Conservation (phyloP, 768 basidiomycete species). For the Suillus americanus region DNA sequence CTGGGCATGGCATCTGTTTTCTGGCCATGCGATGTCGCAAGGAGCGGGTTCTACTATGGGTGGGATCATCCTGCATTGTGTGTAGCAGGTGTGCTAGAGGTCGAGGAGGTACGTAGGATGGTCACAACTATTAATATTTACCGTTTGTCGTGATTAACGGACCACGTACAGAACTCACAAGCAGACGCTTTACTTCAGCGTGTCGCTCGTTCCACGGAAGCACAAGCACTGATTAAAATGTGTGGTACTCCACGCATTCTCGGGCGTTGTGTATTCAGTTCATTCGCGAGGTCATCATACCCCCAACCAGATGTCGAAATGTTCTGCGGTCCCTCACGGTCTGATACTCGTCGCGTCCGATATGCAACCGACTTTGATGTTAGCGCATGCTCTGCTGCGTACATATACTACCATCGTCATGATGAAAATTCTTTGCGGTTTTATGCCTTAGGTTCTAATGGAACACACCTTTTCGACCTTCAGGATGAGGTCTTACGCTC, state of each 20-base stretch:
- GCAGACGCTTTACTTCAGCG: slow-evolving; percentile 14
- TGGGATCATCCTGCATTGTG: slow-evolving; percentile 50
- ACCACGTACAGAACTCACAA: slow-evolving; percentile 17
- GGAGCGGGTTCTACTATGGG: slow-evolving; percentile 57
- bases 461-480: slow-evolving; percentile 21
- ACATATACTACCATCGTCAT: slow-evolving; percentile 57
- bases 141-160: slow-evolving; percentile 4
- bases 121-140: neutral
- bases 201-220: slow-evolving; percentile 18
- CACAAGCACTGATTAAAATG: slow-evolving; percentile 14
- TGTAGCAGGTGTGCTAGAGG: slow-evolving; percentile 50
- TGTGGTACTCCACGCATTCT: slow-evolving; percentile 29
- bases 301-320: slow-evolving; percentile 33
- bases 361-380: slow-evolving; percentile 10
- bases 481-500: slow-evolving; percentile 24
- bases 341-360: slow-evolving; percentile 5
- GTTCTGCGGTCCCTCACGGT: slow-evolving; percentile 25
- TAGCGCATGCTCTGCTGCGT: slow-evolving; percentile 20
- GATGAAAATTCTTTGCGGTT: slow-evolving; percentile 59
- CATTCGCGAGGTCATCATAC: slow-evolving; percentile 9
- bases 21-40: slow-evolving; percentile 54
- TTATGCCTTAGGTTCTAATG: slow-evolving; percentile 48
- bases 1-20: slow-evolving; percentile 42
- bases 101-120: slow-evolving; percentile 30
- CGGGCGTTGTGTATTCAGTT: slow-evolving; percentile 23